phyloP scores from a whole-genome alignment of 179 eudicot species.

The Corrigiola litoralis region DNA sequence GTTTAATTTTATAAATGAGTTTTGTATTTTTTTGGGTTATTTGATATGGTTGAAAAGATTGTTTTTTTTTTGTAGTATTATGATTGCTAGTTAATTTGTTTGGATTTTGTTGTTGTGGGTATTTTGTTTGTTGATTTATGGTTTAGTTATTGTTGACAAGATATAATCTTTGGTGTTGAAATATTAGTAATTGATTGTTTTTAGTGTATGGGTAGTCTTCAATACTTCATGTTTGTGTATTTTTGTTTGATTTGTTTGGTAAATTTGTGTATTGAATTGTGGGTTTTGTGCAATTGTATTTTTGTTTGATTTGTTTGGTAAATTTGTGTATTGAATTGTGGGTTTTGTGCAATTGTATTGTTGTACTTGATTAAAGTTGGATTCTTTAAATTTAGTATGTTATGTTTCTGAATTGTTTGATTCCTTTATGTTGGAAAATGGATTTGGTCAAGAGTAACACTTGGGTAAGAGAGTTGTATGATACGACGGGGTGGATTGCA shows the following conservation, averaged over 20 bases:
- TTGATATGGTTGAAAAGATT: neutral
- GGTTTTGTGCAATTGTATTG: neutral
- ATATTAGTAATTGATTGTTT: neutral
- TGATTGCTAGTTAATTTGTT: neutral
- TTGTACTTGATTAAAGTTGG: conserved; percentile 9
- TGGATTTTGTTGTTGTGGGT: too few species aligned
- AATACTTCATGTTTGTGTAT: neutral
- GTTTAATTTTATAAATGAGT: neutral
- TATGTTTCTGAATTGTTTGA: neutral
- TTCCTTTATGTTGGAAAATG: too few species aligned
- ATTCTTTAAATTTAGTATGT: neutral
- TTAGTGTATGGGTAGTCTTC: neutral
- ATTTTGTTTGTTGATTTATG: too few species aligned
- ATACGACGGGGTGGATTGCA: too few species aligned
- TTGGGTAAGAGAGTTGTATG: too few species aligned
- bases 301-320: too few species aligned
- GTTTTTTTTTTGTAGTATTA: neutral
- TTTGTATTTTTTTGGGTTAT: neutral
- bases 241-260: neutral
- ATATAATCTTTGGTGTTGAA: neutral
- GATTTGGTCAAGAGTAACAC: too few species aligned
- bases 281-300: neutral
- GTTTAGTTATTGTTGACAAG: neutral
- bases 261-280: too few species aligned
- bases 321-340: too few species aligned